phyloP scores from a whole-genome alignment of 2,329 filamentous ascomycete genomes.

The Penicillium sumatraense region DNA sequence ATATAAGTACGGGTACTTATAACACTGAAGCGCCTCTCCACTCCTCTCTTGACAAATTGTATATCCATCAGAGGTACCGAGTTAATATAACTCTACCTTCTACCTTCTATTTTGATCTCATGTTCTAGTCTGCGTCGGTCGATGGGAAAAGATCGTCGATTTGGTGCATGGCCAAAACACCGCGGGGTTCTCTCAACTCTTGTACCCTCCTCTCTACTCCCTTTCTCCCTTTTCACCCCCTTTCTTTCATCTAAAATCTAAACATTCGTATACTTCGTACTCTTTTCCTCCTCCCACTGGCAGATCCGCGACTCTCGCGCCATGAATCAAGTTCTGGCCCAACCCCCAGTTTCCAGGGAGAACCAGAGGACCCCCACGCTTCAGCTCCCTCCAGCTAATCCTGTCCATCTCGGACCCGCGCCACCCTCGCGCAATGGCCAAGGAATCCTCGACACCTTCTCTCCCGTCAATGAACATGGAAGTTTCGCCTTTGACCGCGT shows the following conservation, averaged over 20 bases:
- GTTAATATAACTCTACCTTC: no score
- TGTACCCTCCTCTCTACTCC: constrained; percentile 8
- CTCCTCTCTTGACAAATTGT: no score
- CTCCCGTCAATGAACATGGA: constrained; percentile 90
- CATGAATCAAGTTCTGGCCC: constrained; percentile 32
- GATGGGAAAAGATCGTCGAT: constrained; percentile 19
- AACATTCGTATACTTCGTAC: neutral
- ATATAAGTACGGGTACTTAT: no score
- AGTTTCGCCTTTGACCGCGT: constrained; percentile 96
- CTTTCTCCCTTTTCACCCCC: neutral
- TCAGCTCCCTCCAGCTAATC: constrained; percentile 29
- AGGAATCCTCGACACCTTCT: constrained; percentile 68
- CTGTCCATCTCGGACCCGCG: constrained; percentile 27
- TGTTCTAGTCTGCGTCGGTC: constrained; percentile 2
- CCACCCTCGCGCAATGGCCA: constrained; percentile 47
- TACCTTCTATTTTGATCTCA: neutral
- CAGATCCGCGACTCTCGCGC: constrained; percentile 2
- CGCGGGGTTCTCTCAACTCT: constrained; percentile 21
- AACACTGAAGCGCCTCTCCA: no score
- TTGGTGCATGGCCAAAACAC: constrained; percentile 12
- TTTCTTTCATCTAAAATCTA: constrained; percentile 10
- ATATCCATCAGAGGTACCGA: no score
- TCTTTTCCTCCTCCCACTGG: neutral
- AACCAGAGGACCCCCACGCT: constrained; percentile 30
- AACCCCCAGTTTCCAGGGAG: constrained; percentile 26